phyloP scores from a whole-genome alignment of 2,329 filamentous ascomycete species.

The Calonectria honghensis region DNA sequence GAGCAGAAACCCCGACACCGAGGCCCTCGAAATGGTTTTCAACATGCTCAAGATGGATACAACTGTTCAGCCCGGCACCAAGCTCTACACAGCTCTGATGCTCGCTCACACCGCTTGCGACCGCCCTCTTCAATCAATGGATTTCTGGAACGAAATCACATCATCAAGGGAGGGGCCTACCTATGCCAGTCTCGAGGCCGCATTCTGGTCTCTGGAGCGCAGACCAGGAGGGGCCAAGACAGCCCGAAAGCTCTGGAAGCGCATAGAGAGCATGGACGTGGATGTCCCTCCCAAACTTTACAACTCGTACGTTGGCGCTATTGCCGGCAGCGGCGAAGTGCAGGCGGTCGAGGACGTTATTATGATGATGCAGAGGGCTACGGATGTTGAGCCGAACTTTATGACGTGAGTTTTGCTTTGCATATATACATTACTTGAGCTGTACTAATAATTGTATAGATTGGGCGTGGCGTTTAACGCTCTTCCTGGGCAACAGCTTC shows the following conservation, averaged over 20 bases:
- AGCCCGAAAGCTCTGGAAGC: slow-evolving; percentile 82
- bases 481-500: slow-evolving; percentile 78
- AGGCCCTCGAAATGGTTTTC: slow-evolving; percentile 84
- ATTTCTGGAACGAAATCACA: slow-evolving; percentile 91
- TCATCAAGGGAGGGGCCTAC: slow-evolving; percentile 89
- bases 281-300: slow-evolving; percentile 85
- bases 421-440: not conserved
- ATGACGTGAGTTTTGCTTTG: slow-evolving; percentile 78
- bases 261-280: slow-evolving; percentile 84
- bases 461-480: slow-evolving; percentile 86
- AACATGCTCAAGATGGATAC: slow-evolving; percentile 97
- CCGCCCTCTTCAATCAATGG: slow-evolving; percentile 79
- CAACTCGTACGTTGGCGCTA: slow-evolving; percentile 83
- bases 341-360: slow-evolving; percentile 81
- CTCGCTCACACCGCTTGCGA: slow-evolving; percentile 85
- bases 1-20: slow-evolving; percentile 70
- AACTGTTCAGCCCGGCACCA: slow-evolving; percentile 84
- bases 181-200: slow-evolving; percentile 86
- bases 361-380: slow-evolving; percentile 78
- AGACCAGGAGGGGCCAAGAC: slow-evolving; percentile 74
- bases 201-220: slow-evolving; percentile 86
- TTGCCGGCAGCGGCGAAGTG: slow-evolving; percentile 83
- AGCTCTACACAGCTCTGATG: slow-evolving; percentile 89
- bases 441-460: slow-evolving; percentile 64
- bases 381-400: slow-evolving; percentile 80